phyloP scores from a whole-genome alignment of 2,329 filamentous ascomycete species.

The Verticillium zaregamsianum region DNA sequence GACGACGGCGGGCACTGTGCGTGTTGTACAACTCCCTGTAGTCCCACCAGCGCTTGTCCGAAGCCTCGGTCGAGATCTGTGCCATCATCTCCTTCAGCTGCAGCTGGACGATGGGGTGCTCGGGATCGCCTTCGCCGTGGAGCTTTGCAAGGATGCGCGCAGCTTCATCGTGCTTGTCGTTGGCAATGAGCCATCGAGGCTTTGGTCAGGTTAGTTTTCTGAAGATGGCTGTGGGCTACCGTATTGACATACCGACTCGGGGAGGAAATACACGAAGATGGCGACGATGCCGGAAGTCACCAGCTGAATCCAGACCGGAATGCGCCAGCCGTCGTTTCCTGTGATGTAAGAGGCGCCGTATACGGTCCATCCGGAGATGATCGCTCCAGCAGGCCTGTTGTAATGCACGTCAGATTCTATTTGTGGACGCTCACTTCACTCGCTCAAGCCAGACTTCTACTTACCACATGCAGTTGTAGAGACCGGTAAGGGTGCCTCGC shows the following conservation, averaged over 20 bases:
- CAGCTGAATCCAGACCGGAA: slow-evolving; percentile 49
- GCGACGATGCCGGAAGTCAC: slow-evolving; percentile 44
- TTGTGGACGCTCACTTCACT: too few species aligned
- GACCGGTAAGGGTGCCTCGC: slow-evolving; percentile 46
- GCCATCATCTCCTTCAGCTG: slow-evolving; percentile 45
- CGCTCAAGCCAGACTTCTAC: neutral
- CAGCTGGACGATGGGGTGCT: slow-evolving; percentile 47
- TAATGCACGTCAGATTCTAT: neutral
- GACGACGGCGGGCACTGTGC: slow-evolving; percentile 41
- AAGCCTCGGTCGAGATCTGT: slow-evolving; percentile 41
- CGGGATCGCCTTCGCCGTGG: slow-evolving; percentile 46
- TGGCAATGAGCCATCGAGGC: slow-evolving; percentile 40
- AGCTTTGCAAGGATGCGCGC: slow-evolving; percentile 39
- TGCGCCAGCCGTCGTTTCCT: slow-evolving; percentile 35
- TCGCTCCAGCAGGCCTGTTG: slow-evolving; percentile 35
- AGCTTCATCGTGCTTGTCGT: slow-evolving; percentile 35
- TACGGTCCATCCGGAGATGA: slow-evolving; percentile 49
- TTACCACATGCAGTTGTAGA: slow-evolving; percentile 50
- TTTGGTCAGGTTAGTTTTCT: neutral
- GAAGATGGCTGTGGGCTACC: accelerated
- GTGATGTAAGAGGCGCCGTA: slow-evolving; percentile 43
- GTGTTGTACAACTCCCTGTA: slow-evolving; percentile 50
- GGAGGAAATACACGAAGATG: slow-evolving; percentile 36
- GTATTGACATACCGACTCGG: slow-evolving; percentile 30
- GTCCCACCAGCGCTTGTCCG: slow-evolving; percentile 54